Evolutionary conservation across 2,329 filamentous ascomycete species (phyloP).

Genomic region (Scytalidium lignicola): DNA sequence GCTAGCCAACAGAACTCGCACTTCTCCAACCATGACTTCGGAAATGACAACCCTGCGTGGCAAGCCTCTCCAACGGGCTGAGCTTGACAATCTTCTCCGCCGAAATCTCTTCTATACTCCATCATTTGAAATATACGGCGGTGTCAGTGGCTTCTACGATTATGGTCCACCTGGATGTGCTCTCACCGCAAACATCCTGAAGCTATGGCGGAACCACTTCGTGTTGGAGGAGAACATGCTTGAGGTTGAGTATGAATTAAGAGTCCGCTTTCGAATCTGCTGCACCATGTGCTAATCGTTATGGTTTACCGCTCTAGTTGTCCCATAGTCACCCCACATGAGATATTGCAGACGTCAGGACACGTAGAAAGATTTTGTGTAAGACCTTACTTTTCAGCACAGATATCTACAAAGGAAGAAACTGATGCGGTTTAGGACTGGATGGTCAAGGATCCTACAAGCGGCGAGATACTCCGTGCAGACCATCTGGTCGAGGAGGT

Average conservation of each 20-base stretch:
- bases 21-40: neutral
- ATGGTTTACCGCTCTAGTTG: neutral
- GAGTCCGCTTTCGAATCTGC: neutral
- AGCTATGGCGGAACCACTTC: conserved; percentile 70
- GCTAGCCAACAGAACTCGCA: neutral
- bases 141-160: conserved; percentile 74
- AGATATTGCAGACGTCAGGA: conserved; percentile 90
- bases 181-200: conserved; percentile 64
- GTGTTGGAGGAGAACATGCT: conserved; percentile 71
- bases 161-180: conserved; percentile 67
- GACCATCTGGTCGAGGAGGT: conserved; percentile 97
- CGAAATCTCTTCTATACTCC: conserved; percentile 93
- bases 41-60: conserved; percentile 71
- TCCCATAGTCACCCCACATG: conserved; percentile 63
- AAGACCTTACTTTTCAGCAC: conserved; percentile 36
- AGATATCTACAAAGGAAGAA: neutral
- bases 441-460: conserved; percentile 99
- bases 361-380: conserved; percentile 88
- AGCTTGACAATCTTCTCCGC: conserved; percentile 79
- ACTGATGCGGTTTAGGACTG: conserved; percentile 54
- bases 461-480: conserved; percentile 90
- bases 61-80: conserved; percentile 77
- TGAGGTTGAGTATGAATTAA: conserved; percentile 54
- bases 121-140: conserved; percentile 92
- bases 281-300: neutral